These are phyloP conservation scores for Petrea volubilis DNA, from an alignment of 257 asterid species.

Conservation along the genomic window DNA sequence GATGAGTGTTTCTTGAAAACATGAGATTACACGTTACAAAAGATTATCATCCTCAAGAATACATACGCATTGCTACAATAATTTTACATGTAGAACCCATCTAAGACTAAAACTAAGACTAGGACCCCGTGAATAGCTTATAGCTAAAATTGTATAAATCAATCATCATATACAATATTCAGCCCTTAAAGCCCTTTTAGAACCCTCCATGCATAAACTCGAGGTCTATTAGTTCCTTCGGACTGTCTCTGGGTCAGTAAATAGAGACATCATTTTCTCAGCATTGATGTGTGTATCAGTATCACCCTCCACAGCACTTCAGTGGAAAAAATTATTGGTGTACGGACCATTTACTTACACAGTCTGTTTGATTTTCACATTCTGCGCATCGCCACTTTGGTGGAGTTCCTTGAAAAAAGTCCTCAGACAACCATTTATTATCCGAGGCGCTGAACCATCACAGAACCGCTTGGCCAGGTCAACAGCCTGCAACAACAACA, in stretches of 20 bases:
- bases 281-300: neutral
- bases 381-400: slow-evolving; percentile 23
- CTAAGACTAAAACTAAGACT: neutral
- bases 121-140: no score
- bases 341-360: slow-evolving; percentile 21
- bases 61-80: neutral
- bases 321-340: no score
- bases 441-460: slow-evolving; percentile 94
- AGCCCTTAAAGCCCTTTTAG: neutral
- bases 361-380: slow-evolving; percentile 29
- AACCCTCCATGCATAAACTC: neutral
- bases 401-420: slow-evolving; percentile 54
- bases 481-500: slow-evolving; percentile 58
- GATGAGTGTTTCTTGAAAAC: neutral
- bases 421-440: slow-evolving; percentile 85
- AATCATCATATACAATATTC: neutral
- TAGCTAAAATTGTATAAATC: neutral
- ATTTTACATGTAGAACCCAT: neutral
- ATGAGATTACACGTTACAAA: no score
- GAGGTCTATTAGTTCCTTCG: neutral
- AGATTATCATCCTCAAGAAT: no score
- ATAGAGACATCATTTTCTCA: neutral
- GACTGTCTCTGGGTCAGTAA: neutral
- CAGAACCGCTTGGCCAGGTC: slow-evolving; percentile 98
- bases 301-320: slow-evolving; percentile 9